Evolutionary conservation across 2,329 filamentous ascomycete species (phyloP), one percentile per base, ranked within the genome.

Genomic region (Exophiala sp.): DNA sequence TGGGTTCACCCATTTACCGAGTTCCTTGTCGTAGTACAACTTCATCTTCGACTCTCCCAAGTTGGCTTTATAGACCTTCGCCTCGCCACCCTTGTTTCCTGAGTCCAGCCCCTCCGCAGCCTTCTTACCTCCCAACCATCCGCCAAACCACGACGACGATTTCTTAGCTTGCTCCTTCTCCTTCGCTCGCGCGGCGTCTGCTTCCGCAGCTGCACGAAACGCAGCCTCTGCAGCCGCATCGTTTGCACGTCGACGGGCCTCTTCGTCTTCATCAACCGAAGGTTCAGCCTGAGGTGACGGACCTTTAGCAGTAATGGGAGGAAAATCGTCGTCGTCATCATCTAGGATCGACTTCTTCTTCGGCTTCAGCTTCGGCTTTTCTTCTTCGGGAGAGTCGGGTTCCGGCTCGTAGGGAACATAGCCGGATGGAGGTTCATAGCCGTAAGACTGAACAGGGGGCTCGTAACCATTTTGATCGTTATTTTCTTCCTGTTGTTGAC

Each of bases 1-100:
- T 74, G 96, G 96, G 73, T 98, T 97, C 66, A 98, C 77, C 94
- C 94, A 98, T 66, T 93, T 89, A 73, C 95, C 94, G 45, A 95
- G 78, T n/a, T 96, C 87, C 2, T 89, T 86, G 64, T 98, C 93
- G 63, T 93, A 98, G 59, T 91, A 85, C 68, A 98, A 96, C 39
- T 83, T 88, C 67, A 82, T 95, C 64, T 93, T 82, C n/a, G 49
- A 52, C 68, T 98, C 94, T 54, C 91, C 94, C 7, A 98, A 79
- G 64, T 98, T 98, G 55, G 94, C 93, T 60, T 81, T 82, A 66
- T 96, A 87, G n/a, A 62, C 52, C 24, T 58, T 60, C n/a, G 90
- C 81, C 22, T 67, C 70, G 19, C 62, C 60, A 42, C 62, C 61
- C 23, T 55, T 51, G 24, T 21, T 52, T 27, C 69, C 71, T 2